Base-by-base conservation (phyloP, 176 grass and related monocot genomes). In the Raddia distichophylla region DNA sequence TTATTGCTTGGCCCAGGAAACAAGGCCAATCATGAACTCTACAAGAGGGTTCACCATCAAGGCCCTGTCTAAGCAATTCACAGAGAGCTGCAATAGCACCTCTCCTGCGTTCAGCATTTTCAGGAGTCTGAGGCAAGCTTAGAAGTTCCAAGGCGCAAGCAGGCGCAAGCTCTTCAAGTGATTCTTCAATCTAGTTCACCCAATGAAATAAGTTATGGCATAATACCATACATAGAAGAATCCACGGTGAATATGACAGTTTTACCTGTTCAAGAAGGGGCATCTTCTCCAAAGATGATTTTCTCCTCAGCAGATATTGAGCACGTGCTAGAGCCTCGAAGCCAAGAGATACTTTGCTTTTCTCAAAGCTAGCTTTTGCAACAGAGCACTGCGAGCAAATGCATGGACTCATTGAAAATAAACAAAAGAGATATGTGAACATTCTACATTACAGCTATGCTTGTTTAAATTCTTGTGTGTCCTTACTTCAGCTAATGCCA, bases 261-360 rank as follows among this genome's bases (percentile, higher is more conserved):
- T 71, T 82, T 90, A 84, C 96, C 87, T 99, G 91, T 79, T 77
- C 82, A 91, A 99, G 91, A 89, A 99, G 80, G 6, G 93, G 89
- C 89, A 99, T 86, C 84, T 90, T 99, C 57, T 60, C 91, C 58
- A 95, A 90, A 80, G 91, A 95, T 40, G 73, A 54, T 69, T 90
- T 91, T 92, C 89, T 93, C 89, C 89, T 99, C 82, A 99, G 83
- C 54, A 99, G 84, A 81, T 87, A 87, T 49, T 93, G 96, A 82
- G 91, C 96, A n/a, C 88, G 91, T 82, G 96, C 96, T 80, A 99
- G 83, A 88, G 96, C 93, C 67, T 99, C 96, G 75, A 99, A 99
- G 12, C 92, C 96, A 93, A 90, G 84, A 85, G 82, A 99, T 55
- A 95, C 86, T 70, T 95, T 99, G 77, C 77, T 93, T 80, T 90